Conservation (phyloP, 805 yeast species). For the Candida boidinii region DNA sequence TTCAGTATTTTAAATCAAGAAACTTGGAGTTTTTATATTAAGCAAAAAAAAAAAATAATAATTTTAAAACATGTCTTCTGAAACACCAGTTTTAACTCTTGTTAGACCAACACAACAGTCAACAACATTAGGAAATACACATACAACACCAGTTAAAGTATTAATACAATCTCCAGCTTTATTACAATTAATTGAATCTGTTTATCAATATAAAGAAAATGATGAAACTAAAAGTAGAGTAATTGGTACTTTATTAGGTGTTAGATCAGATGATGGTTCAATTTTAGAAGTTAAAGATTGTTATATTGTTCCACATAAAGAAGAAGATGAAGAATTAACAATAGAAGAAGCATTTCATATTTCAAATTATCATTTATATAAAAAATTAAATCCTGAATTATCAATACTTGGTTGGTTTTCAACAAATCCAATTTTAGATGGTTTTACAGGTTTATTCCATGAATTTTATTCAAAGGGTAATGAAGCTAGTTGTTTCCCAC, state of each 20-base stretch:
- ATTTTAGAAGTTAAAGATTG: constrained; percentile 67
- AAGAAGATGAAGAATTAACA: constrained; percentile 65
- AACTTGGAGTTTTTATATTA: too few relatives aligned
- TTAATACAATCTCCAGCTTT: constrained; percentile 62
- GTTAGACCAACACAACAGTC: constrained; percentile 40
- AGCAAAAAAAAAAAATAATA: background rate
- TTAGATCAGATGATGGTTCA: constrained; percentile 75
- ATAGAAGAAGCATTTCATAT: constrained; percentile 73
- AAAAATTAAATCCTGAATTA: constrained; percentile 71
- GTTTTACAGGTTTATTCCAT: constrained; percentile 69
- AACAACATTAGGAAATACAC: constrained; percentile 21
- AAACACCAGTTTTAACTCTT: constrained; percentile 22
- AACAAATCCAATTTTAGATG: constrained; percentile 48
- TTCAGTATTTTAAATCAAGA: too few relatives aligned
- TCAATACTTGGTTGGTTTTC: constrained; percentile 83
- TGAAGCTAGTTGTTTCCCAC: constrained; percentile 61
- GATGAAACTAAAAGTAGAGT: constrained; percentile 43
- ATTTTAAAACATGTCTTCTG: too few relatives aligned
- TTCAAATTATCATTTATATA: constrained; percentile 60
- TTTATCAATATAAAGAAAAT: constrained; percentile 41
- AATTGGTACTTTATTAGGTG: constrained; percentile 77
- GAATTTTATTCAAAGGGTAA: constrained; percentile 69
- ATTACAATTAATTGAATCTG: constrained; percentile 68
- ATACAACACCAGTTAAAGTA: constrained; percentile 40
- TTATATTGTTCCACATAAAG: constrained; percentile 74